Conservation (phyloP, 768 basidiomycete genomes). For the Mycena capillaripes region DNA sequence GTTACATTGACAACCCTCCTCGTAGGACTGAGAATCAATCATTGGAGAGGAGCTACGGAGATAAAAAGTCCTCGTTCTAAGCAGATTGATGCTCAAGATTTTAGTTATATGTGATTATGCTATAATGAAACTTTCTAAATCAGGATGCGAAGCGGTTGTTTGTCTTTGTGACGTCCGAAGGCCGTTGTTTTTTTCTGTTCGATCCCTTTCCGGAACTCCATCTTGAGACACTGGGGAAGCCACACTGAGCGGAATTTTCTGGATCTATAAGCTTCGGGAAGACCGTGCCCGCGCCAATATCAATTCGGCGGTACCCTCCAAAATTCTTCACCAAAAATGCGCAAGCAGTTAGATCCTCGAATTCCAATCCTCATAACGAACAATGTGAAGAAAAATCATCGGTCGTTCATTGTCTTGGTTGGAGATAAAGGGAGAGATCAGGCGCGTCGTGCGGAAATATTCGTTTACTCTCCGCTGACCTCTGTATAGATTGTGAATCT, state of each 20-base stretch:
- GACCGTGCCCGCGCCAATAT: too few relatives aligned
- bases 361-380: conserved; percentile 94
- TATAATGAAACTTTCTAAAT: not conserved
- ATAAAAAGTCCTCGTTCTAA: not conserved
- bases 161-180: not conserved
- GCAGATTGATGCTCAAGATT: not conserved
- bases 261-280: too few relatives aligned
- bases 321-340: conserved; percentile 59
- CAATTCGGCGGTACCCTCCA: too few relatives aligned
- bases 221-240: too few relatives aligned
- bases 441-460: conserved; percentile 54
- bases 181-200: not conserved
- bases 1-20: not conserved
- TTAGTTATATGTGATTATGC: not conserved
- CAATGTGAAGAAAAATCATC: conserved; percentile 92
- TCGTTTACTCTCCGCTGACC: not conserved
- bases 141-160: not conserved
- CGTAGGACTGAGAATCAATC: not conserved
- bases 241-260: too few relatives aligned
- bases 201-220: not conserved
- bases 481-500: conserved; percentile 86
- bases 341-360: conserved; percentile 92
- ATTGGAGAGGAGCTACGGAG: not conserved
- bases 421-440: conserved; percentile 96
- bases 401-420: conserved; percentile 96